Base-by-base conservation (phyloP, 352 stramenopile species). In the Globisporangium lucens region DNA sequence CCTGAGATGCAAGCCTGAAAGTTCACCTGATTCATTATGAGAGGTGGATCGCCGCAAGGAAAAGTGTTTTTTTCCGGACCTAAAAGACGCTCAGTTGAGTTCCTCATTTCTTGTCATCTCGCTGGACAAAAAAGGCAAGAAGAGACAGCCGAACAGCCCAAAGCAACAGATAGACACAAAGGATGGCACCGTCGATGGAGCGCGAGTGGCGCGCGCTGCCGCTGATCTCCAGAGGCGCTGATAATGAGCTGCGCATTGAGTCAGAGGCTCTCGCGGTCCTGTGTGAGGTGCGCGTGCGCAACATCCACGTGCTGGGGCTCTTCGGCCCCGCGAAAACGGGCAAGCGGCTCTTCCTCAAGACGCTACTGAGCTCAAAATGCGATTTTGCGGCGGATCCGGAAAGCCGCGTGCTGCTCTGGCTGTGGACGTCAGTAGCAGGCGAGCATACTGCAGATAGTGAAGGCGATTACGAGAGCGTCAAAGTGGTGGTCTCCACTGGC, bases 291-390 rank as follows among this genome's bases (percentile, higher is more conserved):
- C 17, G 7, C 0, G 66, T 66, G 5, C 56, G 62, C 17, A 63
- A 67, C 7, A 36, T 89, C 3, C 74, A 76, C 33, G 72, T 88
- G 33, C 43, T 90, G 27, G 80, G 82, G 20, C 27, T 87, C 36
- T 82, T 75, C 8, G 78, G 82, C 9, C 72, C 75, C 8, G 66
- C 62, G 64, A 66, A 62, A 59, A 78, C 76, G 13, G 73, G 73
- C 65, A 86, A 86, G 55, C 70, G 70, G 1, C 64, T 90, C 64
- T 70, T 90, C 17, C 77, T 90, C 17, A 51, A 70, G 22, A 82
- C 79, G 47, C 35, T 89, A 38, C 67, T 90, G 7, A 63, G 71
- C 38, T 59, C 68, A 56, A 55, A 65, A 33, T 63, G 70, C 35
- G 65, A 74, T 38, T 75, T 83, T 72, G 55, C 43, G 5, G n/a